These are phyloP conservation scores for Striga asiatica DNA, from an alignment of 257 asterid species.

Conservation along the genomic window DNA sequence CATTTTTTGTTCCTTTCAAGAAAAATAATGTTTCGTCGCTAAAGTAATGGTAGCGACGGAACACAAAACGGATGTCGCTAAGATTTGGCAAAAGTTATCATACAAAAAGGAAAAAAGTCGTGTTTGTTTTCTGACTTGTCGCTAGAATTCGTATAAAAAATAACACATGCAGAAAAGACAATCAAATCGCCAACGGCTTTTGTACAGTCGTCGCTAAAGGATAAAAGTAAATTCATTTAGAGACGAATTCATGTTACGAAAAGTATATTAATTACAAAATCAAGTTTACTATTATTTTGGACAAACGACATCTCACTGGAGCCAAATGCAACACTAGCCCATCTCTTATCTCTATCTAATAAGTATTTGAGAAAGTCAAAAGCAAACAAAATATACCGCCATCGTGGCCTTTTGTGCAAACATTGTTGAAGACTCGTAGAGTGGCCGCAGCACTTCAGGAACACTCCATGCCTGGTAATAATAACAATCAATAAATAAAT, in stretches of 20 bases:
- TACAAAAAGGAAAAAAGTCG: no score
- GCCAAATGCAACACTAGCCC: no score
- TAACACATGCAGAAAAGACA: not conserved
- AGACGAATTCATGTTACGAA: not conserved
- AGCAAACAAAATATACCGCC: constrained; percentile 39
- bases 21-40: no score
- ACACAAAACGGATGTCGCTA: no score
- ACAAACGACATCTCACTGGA: no score
- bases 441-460: constrained; percentile 95
- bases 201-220: not conserved
- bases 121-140: no score
- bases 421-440: constrained; percentile 77
- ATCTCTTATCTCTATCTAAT: no score
- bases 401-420: constrained; percentile 76
- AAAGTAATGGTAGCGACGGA: no score
- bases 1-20: no score
- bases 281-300: not conserved
- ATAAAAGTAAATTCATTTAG: not conserved
- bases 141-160: not conserved
- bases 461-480: constrained; percentile 66
- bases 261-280: not conserved
- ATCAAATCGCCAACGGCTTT: not conserved
- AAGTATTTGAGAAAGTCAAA: no score
- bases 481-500: no score
- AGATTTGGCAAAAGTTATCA: no score